Base-by-base conservation (phyloP, 139 green algal species). In the Pycnococcus provasolii region DNA sequence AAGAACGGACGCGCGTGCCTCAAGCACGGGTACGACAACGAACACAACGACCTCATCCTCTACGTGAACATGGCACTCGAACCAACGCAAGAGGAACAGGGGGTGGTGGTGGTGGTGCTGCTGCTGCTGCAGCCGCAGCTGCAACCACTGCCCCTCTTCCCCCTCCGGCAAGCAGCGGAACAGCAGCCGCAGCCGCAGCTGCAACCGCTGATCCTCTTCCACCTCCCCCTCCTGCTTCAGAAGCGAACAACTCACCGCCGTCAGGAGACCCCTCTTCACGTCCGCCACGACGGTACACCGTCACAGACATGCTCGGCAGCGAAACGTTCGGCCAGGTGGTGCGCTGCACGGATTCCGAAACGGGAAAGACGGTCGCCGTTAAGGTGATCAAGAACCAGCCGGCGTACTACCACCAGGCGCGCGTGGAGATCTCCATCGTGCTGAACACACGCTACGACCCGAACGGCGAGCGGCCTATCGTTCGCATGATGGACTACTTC, bases 371-470 rank as follows among this genome's bases (percentile, higher is more conserved):
- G 3, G 83, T 92, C 42, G 88, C 88, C 3, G 82, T 96, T 9
- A 96, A 97, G 82, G 87, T 98, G 3, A 95, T 98, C 74, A 97
- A 98, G 81, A 96, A 96, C 73, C 89, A 95, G 78, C 75, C 81
- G 0, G 92, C 91, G 2, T 98, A 95, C 76, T 92, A 88, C 73
- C 81, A 92, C 61, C 88, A 95, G 80, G 87, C 85, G 1, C 68
- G 77, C 5, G 74, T 89, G 61, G 87, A 92, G 76, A 81, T 97
- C 13, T 87, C 85, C 46, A 80, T 99, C 37, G 82, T 99, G 55
- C 85, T 97, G 48, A 94, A 94, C 76, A 77, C 73, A 1, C 71
- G 78, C 3, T 90, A 74, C 37, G 90, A 96, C 76, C 77, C 83
- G 0, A 54, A 77, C 5, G 86, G 95, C 73, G 48, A 75, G 45